These are phyloP conservation scores for Cladosporium colombiae DNA, from an alignment of 2,329 filamentous ascomycete species.

Conservation along the genomic window DNA sequence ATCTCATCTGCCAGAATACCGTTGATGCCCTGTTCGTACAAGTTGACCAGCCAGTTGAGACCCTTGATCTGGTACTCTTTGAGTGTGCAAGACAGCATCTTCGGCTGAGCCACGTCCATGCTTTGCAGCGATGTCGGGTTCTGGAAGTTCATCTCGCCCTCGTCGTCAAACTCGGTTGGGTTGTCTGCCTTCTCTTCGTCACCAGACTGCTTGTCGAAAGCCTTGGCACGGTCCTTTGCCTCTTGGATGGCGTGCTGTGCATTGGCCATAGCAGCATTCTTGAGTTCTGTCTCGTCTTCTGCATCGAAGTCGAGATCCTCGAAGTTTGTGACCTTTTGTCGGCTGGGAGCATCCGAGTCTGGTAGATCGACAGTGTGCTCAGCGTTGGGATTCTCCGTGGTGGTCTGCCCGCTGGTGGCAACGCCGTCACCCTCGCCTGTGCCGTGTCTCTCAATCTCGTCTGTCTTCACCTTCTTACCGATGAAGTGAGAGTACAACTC, in stretches of 20 bases:
- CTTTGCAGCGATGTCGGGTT: conserved; percentile 94
- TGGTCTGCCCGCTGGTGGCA: conserved; percentile 55
- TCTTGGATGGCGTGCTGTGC: conserved; percentile 94
- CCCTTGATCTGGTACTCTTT: conserved; percentile 99
- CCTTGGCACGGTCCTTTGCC: conserved; percentile 86
- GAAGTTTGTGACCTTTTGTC: conserved; percentile 83
- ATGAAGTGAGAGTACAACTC: conserved; percentile 99
- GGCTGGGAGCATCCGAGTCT: conserved; percentile 51
- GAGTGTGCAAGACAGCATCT: conserved; percentile 86
- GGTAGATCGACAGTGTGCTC: conserved; percentile 51
- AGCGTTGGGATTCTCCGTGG: conserved; percentile 41
- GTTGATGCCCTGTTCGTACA: conserved; percentile 99
- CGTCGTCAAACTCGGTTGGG: conserved; percentile 71
- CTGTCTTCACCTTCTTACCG: conserved; percentile 97
- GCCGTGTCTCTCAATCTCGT: conserved; percentile 87
- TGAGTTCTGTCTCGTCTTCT: conserved; percentile 81
- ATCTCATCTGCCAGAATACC: conserved; percentile 98
- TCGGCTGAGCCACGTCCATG: conserved; percentile 91
- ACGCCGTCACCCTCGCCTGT: conserved; percentile 69
- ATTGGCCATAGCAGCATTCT: conserved; percentile 86
- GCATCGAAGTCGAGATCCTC: conserved; percentile 95
- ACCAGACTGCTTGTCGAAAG: conserved; percentile 76
- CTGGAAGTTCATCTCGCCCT: conserved; percentile 99
- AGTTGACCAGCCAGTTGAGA: conserved; percentile 97
- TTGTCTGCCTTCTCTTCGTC: conserved; percentile 49